Evolutionary conservation across 768 basidiomycete species (phyloP), one percentile per base, ranked within the genome.

Genomic region (Artomyces pyxidatus): DNA sequence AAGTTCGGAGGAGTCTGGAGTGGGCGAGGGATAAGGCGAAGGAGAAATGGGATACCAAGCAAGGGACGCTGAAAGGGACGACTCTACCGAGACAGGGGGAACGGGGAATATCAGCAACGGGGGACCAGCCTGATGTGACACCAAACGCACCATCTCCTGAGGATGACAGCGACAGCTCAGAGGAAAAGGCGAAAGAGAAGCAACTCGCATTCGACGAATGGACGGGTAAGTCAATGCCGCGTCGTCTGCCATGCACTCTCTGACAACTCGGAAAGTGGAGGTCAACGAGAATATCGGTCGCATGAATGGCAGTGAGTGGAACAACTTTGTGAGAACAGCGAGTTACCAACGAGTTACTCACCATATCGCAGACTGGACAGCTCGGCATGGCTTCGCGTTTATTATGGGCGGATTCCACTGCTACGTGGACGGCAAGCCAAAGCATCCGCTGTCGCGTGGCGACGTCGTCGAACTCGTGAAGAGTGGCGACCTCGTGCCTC

Each of bases 391-490:
- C 1, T 44, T 26, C 35, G 28, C 45, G 11, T 6, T 37, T n/a
- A 35, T 35, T n/a, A 35, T 35, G 32, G 32, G 32, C 17, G 32
- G 32, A 3, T 35, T 35, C 32, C 32, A 49, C 19, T 47, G 47
- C 42, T 16, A 49, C n/a, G 49, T 37, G n/a, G 47, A 51, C 17
- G 27, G 47, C 7, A 48, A 50, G 23, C 21, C 19, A 16, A 29
- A 38, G 22, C 27, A 19, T 17, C 29, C 47, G 16, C 19, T 29
- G 25, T 51, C 25, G 23, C 11, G 10, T 12, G 19, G 17, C 11
- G 48, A n/a, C 16, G 14, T 68, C 3, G 32, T 61, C 10, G 65
- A 54, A 44, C 32, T 35, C 32, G 32, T 35, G 32, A n/a, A 3
- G 32, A n/a, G 12, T n/a, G 32, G 32, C 12, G 32, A 35, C 12